These are phyloP conservation scores for Vicia villosa DNA, from an alignment of 306 rosid genomes.

Conservation along the genomic window DNA sequence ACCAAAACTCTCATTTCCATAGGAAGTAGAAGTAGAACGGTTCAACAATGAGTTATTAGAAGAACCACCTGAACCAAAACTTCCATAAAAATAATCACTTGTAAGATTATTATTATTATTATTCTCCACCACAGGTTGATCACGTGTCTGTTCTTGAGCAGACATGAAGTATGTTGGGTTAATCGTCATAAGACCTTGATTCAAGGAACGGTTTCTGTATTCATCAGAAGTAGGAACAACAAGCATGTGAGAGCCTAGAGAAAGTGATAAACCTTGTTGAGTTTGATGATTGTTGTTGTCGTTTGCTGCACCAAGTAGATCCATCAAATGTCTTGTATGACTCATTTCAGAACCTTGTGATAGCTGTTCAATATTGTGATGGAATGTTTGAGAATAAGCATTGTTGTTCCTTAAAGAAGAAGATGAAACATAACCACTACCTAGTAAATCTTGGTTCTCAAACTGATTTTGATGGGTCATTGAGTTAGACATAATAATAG, in stretches of 20 bases:
- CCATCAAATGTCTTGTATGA: conserved; percentile 77
- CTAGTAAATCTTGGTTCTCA: conserved; percentile 58
- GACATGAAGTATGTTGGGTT: conserved; percentile 49
- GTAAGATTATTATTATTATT: conserved; percentile 27
- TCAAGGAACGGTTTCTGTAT: conserved; percentile 48
- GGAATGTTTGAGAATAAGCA: neutral
- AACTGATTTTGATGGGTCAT: conserved; percentile 58
- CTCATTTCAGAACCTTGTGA: conserved; percentile 61
- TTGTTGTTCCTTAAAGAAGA: conserved; percentile 44
- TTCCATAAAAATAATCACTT: conserved; percentile 51
- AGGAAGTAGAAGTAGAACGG: conserved; percentile 55
- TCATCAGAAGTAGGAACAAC: conserved; percentile 39
- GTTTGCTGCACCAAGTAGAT: conserved; percentile 69
- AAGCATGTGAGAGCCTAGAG: conserved; percentile 73
- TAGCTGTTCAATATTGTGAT: neutral
- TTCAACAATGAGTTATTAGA: conserved; percentile 43
- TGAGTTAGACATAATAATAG: conserved; percentile 62
- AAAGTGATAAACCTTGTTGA: conserved; percentile 74
- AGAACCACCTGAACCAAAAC: conserved; percentile 55
- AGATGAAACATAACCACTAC: conserved; percentile 40
- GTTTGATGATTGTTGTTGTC: conserved; percentile 50
- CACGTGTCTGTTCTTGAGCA: conserved; percentile 42
- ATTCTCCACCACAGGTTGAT: conserved; percentile 40
- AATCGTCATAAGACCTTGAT: conserved; percentile 45
- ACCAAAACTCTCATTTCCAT: conserved; percentile 54